phyloP scores from a whole-genome alignment of 192 early-diverging fungal genomes.

The Dispira simplex region DNA sequence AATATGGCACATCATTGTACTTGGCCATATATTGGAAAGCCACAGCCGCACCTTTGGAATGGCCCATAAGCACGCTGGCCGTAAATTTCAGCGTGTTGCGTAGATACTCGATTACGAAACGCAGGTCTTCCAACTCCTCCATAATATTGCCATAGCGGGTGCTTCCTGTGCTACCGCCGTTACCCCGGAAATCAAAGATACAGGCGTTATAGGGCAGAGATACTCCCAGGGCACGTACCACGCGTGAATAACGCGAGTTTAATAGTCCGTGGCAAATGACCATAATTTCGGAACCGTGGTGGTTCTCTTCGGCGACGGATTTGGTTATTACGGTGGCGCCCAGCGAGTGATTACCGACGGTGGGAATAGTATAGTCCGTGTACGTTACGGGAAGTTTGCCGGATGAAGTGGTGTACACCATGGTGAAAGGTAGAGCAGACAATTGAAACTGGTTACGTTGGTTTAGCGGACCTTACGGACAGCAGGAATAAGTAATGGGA shows the following conservation, averaged over 20 bases:
- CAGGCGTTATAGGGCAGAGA: conserved; percentile 19
- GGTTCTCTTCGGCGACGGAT: background rate
- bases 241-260: conserved; percentile 23
- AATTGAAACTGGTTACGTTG: too few species aligned
- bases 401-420: background rate
- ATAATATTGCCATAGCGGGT: conserved; percentile 37
- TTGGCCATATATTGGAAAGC: conserved; percentile 31
- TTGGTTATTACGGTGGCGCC: background rate
- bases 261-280: conserved; percentile 36
- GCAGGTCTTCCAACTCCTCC: conserved; percentile 29
- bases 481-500: too few species aligned
- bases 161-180: conserved; percentile 31
- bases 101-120: conserved; percentile 20
- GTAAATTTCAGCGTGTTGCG: conserved; percentile 4
- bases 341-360: background rate
- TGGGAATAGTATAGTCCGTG: background rate
- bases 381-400: background rate
- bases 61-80: conserved; percentile 26
- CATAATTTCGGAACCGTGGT: conserved; percentile 13
- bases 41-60: conserved; percentile 35
- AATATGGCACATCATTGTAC: conserved; percentile 18
- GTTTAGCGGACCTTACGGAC: too few species aligned
- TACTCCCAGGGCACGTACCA: conserved; percentile 16
- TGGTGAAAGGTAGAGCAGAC: too few species aligned
- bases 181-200: conserved; percentile 38